Conservation (phyloP, 2,329 filamentous ascomycete species). For the Penicillium sp. region DNA sequence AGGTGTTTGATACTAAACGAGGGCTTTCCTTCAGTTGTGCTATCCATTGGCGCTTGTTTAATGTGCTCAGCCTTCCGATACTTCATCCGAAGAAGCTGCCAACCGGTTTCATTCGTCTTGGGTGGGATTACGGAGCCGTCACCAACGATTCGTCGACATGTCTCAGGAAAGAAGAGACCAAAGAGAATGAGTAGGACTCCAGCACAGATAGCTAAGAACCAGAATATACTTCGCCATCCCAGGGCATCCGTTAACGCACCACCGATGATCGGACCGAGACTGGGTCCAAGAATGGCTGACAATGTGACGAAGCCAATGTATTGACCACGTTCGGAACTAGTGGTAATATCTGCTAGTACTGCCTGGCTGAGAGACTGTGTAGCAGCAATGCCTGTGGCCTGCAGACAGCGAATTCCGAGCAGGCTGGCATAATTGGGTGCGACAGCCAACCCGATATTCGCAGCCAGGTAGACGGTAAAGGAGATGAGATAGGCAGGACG, state of each 20-base stretch:
- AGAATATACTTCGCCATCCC: slow-evolving; percentile 41
- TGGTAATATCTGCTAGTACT: slow-evolving; percentile 38
- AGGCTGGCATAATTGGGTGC: slow-evolving; percentile 31
- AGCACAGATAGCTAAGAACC: slow-evolving; percentile 22
- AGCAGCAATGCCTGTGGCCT: slow-evolving; percentile 33
- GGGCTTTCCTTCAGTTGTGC: too few species aligned
- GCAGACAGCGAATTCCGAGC: slow-evolving; percentile 32
- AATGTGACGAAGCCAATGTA: slow-evolving; percentile 35
- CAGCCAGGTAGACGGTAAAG: slow-evolving; percentile 43
- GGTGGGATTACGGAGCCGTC: slow-evolving; percentile 34
- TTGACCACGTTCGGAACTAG: slow-evolving; percentile 33
- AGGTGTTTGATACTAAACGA: slow-evolving; percentile 12
- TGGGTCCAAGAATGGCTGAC: slow-evolving; percentile 21
- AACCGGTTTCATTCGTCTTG: slow-evolving; percentile 22
- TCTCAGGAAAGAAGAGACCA: slow-evolving; percentile 34
- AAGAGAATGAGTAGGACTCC: slow-evolving; percentile 34
- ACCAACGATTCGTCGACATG: slow-evolving; percentile 33
- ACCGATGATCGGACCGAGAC: slow-evolving; percentile 33
- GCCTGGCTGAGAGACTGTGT: slow-evolving; percentile 38
- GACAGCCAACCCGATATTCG: slow-evolving; percentile 37
- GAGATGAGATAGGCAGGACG: slow-evolving; percentile 50
- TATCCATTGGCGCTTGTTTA: too few species aligned
- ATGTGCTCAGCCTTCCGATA: not conserved
- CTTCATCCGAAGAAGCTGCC: not conserved
- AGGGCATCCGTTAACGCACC: slow-evolving; percentile 33